A percentile compares a stretch with the other conserved stretches of the same genome.
phyloP scores from a whole-genome alignment of 1,284 basidiomycete genomes.

The Irpex sp. region DNA sequence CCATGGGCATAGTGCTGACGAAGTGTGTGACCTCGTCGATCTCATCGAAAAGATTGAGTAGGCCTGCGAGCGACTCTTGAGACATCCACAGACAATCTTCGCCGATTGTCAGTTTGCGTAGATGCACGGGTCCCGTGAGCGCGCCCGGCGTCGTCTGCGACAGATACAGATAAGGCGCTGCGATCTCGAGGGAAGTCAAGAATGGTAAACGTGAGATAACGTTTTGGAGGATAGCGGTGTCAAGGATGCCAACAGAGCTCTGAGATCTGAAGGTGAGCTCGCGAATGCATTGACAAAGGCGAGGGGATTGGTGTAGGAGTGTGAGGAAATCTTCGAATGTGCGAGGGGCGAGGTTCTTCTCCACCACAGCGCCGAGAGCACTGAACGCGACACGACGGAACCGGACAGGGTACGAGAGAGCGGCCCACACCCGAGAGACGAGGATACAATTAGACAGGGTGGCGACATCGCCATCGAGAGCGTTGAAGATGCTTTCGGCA shows the following conservation, averaged over 20 bases:
- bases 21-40: neutral
- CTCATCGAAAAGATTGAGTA: constrained; percentile 1
- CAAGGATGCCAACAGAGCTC: neutral
- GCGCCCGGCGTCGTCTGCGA: neutral
- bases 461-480: neutral
- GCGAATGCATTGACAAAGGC: neutral
- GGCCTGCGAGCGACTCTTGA: neutral
- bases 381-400: neutral
- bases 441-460: neutral
- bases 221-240: neutral
- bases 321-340: neutral
- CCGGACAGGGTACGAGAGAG: neutral
- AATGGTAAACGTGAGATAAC: neutral
- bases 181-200: neutral
- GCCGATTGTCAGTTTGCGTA: neutral
- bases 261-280: neutral
- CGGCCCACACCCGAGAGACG: neutral
- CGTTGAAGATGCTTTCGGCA: neutral
- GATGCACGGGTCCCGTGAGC: neutral
- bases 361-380: neutral
- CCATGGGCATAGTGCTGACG: neutral
- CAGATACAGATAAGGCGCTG: neutral
- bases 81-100: neutral
- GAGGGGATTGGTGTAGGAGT: neutral
- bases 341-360: neutral